Conservation (phyloP, 495 filamentous ascomycete species). For the Penicillium steckii region DNA sequence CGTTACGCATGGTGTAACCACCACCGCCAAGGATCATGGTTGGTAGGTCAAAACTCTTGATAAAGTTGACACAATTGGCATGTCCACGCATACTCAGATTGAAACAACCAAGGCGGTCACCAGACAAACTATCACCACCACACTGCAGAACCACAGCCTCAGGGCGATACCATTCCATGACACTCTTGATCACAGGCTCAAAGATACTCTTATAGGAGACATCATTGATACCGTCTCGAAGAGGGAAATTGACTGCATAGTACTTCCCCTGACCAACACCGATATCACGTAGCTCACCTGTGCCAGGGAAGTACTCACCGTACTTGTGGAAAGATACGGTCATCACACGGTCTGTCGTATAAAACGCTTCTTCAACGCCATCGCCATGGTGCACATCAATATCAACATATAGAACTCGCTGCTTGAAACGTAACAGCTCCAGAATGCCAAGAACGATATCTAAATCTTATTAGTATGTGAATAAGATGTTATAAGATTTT, state of each 20-base stretch:
- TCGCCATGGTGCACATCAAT: conserved; percentile 99
- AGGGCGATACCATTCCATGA: conserved; percentile 95
- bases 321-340: conserved; percentile 98
- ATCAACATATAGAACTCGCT: conserved; percentile 94
- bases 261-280: conserved; percentile 91
- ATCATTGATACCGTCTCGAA: conserved; percentile 96
- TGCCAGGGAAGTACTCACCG: conserved; percentile 98
- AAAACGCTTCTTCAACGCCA: conserved; percentile 97
- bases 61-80: conserved; percentile 94
- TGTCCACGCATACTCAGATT: conserved; percentile 98
- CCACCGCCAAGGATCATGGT: conserved; percentile 92
- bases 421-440: conserved; percentile 89
- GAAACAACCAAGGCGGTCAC: conserved; percentile 94
- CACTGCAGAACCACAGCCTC: conserved; percentile 97
- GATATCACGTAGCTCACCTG: conserved; percentile 91
- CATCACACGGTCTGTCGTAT: conserved; percentile 97
- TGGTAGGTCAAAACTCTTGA: conserved; percentile 88
- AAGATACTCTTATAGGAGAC: conserved; percentile 90
- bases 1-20: conserved; percentile 99
- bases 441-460: conserved; percentile 97
- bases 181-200: conserved; percentile 85
- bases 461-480: conserved; percentile 28
- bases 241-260: conserved; percentile 94
- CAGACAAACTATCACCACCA: conserved; percentile 91
- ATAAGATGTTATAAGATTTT: conserved; percentile 3